Evolutionary conservation across 345 rosid genomes (phyloP).

Genomic region (Fremontodendron californicum): DNA sequence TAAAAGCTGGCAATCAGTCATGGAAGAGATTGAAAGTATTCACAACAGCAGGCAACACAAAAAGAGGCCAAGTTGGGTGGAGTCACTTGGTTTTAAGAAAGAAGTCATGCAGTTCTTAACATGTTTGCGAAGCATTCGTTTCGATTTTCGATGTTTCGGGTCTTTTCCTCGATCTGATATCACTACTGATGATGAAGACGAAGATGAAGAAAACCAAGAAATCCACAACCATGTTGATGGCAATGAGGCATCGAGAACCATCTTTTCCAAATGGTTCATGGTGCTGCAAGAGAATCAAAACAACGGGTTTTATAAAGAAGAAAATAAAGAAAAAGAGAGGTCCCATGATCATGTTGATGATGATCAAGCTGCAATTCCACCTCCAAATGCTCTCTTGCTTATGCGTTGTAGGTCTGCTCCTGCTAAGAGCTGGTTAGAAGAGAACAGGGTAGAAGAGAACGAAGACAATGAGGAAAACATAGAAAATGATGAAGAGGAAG

Average conservation of each 20-base stretch:
- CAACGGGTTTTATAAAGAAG: constrained; percentile 17
- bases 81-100: constrained; percentile 66
- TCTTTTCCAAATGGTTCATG: constrained; percentile 77
- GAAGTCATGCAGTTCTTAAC: constrained; percentile 69
- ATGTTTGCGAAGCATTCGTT: constrained; percentile 50
- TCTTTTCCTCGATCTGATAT: constrained; percentile 48
- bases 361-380: no score
- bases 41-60: constrained; percentile 39
- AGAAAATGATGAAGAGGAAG: constrained; percentile 16
- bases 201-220: constrained; percentile 27
- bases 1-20: constrained; percentile 75
- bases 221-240: neutral
- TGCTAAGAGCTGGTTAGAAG: constrained; percentile 52
- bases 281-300: constrained; percentile 53
- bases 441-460: constrained; percentile 25
- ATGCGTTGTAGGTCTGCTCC: constrained; percentile 89
- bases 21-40: constrained; percentile 63
- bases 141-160: constrained; percentile 68
- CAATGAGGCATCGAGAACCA: constrained; percentile 43
- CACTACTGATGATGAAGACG: constrained; percentile 42
- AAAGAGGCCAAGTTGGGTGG: constrained; percentile 43
- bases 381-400: constrained; percentile 56
- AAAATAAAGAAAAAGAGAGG: constrained; percentile 16
- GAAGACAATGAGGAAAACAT: constrained; percentile 14
- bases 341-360: neutral